Evolutionary conservation across 202 grass and related monocot genomes (phyloP).

Genomic region (Saccharum hybrid): DNA sequence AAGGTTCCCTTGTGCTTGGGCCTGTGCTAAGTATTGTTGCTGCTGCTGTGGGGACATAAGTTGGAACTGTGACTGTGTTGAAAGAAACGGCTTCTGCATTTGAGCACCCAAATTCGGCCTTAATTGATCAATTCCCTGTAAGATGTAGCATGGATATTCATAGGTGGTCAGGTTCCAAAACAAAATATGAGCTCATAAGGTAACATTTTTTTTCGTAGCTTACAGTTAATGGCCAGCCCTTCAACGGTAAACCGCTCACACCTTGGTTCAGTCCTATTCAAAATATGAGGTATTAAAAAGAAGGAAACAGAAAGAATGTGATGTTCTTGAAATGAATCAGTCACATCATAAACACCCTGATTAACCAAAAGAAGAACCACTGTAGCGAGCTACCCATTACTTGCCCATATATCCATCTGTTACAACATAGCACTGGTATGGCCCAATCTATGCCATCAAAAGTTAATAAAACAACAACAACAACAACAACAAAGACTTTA

Average conservation of each 20-base stretch:
- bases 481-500: neutral
- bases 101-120: constrained; percentile 84
- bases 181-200: constrained; percentile 10
- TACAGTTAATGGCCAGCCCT: constrained; percentile 98
- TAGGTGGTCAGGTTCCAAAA: constrained; percentile 26
- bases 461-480: neutral
- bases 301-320: constrained; percentile 25
- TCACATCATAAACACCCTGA: constrained; percentile 33
- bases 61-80: constrained; percentile 93
- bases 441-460: constrained; percentile 22
- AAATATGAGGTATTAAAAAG: constrained; percentile 36
- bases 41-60: constrained; percentile 94
- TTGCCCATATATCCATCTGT: neutral
- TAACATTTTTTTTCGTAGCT: constrained; percentile 37
- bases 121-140: constrained; percentile 88
- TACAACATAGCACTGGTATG: neutral
- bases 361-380: constrained; percentile 8
- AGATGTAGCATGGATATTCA: constrained; percentile 22
- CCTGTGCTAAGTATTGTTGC: constrained; percentile 93
- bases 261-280: constrained; percentile 90
- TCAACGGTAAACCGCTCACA: constrained; percentile 90
- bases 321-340: constrained; percentile 34
- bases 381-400: neutral
- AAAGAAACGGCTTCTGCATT: constrained; percentile 94
- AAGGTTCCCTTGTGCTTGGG: constrained; percentile 84